phyloP scores from a whole-genome alignment of 2,329 filamentous ascomycete species.

The Cytospora chrysosperma region DNA sequence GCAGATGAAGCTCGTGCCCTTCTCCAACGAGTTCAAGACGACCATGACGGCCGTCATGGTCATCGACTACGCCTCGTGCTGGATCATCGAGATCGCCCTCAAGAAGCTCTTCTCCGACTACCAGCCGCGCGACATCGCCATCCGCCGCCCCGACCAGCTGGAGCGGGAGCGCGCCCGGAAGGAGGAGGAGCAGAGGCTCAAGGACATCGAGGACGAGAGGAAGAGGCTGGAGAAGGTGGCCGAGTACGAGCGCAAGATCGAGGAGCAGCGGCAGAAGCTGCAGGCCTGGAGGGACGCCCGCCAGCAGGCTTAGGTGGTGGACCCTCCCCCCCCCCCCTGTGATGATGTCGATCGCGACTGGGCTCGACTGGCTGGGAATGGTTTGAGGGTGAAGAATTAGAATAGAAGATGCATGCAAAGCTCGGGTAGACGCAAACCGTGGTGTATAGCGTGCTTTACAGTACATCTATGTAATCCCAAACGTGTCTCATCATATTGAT shows the following conservation, averaged over 20 bases:
- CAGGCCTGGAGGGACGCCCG: slow-evolving; percentile 45
- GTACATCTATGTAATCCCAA: neutral
- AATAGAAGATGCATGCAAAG: slow-evolving; percentile 1
- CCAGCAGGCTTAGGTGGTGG: slow-evolving; percentile 22
- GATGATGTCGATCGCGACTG: too few species aligned
- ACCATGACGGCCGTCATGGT: slow-evolving; percentile 85
- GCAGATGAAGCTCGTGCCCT: slow-evolving; percentile 88
- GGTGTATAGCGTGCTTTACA: neutral
- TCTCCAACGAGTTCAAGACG: slow-evolving; percentile 82
- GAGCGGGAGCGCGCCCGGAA: slow-evolving; percentile 71
- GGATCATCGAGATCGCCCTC: slow-evolving; percentile 78
- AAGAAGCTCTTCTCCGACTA: slow-evolving; percentile 89
- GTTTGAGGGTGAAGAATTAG: neutral
- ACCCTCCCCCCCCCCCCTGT: too few species aligned
- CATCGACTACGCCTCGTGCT: slow-evolving; percentile 84
- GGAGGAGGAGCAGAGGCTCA: slow-evolving; percentile 51
- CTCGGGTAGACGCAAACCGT: slow-evolving; percentile 1
- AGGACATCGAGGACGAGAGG: slow-evolving; percentile 48
- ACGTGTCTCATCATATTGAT: neutral
- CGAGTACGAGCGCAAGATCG: slow-evolving; percentile 59
- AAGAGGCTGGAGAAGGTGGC: slow-evolving; percentile 54
- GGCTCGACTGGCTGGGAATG: neutral
- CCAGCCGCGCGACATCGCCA: slow-evolving; percentile 88
- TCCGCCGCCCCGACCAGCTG: slow-evolving; percentile 82
- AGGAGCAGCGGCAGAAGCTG: slow-evolving; percentile 49